A percentile compares a stretch with the other conserved stretches of the same genome.
Evolutionary conservation across 176 grass and related monocot species (phyloP).

Genomic region (barley (Hordeum vulgare)): DNA sequence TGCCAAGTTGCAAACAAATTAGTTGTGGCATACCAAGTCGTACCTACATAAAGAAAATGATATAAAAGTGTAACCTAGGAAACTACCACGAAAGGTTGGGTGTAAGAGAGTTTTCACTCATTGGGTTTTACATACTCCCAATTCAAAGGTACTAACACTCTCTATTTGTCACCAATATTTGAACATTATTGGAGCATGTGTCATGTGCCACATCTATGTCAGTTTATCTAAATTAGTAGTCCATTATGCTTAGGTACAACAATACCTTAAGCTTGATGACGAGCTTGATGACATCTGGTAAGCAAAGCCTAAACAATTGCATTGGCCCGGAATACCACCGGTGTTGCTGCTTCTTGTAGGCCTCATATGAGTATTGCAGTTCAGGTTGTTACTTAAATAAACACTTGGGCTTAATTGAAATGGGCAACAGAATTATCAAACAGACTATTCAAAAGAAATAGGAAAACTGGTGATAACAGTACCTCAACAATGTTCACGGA

Average conservation of each 20-base stretch:
- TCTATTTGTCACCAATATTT: too few species aligned
- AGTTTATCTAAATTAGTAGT: background rate
- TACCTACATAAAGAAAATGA: too few species aligned
- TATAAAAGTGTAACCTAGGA: too few species aligned
- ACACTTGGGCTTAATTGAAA: background rate
- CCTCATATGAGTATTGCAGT: slow-evolving; percentile 90
- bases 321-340: slow-evolving; percentile 95
- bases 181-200: background rate
- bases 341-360: slow-evolving; percentile 95
- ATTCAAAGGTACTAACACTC: too few species aligned
- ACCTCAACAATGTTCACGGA: slow-evolving; percentile 94
- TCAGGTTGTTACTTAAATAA: slow-evolving; percentile 74
- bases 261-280: slow-evolving; percentile 81
- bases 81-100: too few species aligned
- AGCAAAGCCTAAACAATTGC: slow-evolving; percentile 94
- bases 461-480: background rate
- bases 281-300: too few species aligned
- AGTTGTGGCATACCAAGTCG: too few species aligned
- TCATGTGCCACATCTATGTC: background rate
- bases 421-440: background rate
- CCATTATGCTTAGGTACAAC: background rate
- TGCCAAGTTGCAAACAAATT: too few species aligned
- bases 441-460: background rate
- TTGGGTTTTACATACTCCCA: too few species aligned
- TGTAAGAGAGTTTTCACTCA: too few species aligned